Base-by-base conservation (phyloP, 139 green algal species). In the Tetradesmus lagerheimii region DNA sequence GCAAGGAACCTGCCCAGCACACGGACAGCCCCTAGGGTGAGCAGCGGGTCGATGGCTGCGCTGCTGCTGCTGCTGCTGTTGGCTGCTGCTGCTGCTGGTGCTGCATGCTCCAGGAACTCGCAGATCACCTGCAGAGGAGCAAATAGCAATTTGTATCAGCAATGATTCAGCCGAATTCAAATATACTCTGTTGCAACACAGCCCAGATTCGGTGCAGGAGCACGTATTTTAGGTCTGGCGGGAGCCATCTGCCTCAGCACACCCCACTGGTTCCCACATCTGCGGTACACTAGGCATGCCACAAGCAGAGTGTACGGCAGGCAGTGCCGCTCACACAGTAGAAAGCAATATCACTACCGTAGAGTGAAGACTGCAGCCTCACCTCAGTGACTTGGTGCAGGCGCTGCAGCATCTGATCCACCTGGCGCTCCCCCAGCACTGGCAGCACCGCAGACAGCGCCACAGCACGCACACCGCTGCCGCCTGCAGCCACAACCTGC, bases 1-100 rank as follows among this genome's bases (percentile, higher is more conserved):
- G 92, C 92, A 4, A 93, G 67, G 50, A 92, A 93, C 34, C 92
- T 91, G 37, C 85, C 67, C 47, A 90, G 89, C 41, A 89, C 67
- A 4, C 86, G 53, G 53, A 86, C 47, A 25, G 85, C 74, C 35
- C 85, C 90, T 20, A 87, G 20, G 5, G 67, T 45, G 37, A 89
- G 35, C 47, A 62, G 31, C 2, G 80, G 80, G 47, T 77, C 35
- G 18, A 66, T 37, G 53, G 25, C 71, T 6, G 85, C 23, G 80
- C 14, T 57, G 35, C 23, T n/a, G 37, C 23, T 41, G 38, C 34
- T 31, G 31, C 62, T 79, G 37, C 66, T 75, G 1, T 12, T 23
- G 29, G 53, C 39, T 80, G 25, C 41, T 64, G 83, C 47, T 20
- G 64, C 75, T 0, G 25, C 41, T 64, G 83, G 74, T 20, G 64